These are phyloP conservation scores for Suillus spraguei DNA, from an alignment of 768 basidiomycete species.

Conservation along the genomic window DNA sequence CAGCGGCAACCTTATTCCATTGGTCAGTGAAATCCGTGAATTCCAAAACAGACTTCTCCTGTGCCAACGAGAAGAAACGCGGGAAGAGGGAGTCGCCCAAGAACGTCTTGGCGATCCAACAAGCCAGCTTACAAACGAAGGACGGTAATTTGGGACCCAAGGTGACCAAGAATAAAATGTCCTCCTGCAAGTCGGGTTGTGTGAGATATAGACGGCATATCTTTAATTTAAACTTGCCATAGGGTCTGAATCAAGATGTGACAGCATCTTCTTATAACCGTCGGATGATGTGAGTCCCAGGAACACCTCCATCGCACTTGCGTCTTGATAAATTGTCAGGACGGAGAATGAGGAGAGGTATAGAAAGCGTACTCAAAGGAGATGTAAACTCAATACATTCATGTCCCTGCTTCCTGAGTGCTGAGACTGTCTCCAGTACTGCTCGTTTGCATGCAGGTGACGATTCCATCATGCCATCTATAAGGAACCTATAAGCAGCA, in stretches of 20 bases:
- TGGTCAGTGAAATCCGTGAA: conserved; percentile 45
- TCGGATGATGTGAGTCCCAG: conserved; percentile 69
- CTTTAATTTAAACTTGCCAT: conserved; percentile 39
- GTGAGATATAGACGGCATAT: conserved; percentile 7
- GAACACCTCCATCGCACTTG: conserved; percentile 58
- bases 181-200: conserved; percentile 40
- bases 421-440: conserved; percentile 69
- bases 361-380: conserved; percentile 45
- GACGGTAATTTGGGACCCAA: conserved; percentile 49
- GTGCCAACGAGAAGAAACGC: conserved; percentile 39
- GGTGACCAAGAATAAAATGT: conserved; percentile 50
- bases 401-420: conserved; percentile 68
- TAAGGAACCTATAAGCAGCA: conserved; percentile 17
- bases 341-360: conserved; percentile 18
- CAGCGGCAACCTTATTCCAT: conserved; percentile 46
- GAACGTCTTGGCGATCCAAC: conserved; percentile 45
- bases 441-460: conserved; percentile 78
- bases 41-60: conserved; percentile 51
- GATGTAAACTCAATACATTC: conserved; percentile 76
- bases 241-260: conserved; percentile 69
- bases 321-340: conserved; percentile 33
- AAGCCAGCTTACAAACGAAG: conserved; percentile 46
- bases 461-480: conserved; percentile 64
- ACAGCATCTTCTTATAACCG: conserved; percentile 69
- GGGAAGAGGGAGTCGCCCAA: conserved; percentile 52